These are phyloP conservation scores for Rhizopogon sp. DNA, from an alignment of 768 basidiomycete genomes.

Conservation along the genomic window DNA sequence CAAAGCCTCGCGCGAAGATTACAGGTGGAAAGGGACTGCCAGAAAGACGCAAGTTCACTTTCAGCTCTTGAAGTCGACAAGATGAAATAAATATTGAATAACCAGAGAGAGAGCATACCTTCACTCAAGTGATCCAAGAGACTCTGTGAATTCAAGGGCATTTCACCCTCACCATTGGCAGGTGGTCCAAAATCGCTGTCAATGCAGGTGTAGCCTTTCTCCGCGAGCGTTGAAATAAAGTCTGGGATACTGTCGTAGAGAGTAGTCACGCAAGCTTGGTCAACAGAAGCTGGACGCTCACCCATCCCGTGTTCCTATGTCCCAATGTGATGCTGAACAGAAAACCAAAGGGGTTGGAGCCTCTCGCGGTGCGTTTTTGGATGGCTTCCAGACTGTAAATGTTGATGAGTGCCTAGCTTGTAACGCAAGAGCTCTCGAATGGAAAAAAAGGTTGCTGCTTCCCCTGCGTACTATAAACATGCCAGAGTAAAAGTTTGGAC, in stretches of 20 bases:
- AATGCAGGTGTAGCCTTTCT: slow-evolving; percentile 46
- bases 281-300: slow-evolving; percentile 13
- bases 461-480: neutral
- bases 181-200: slow-evolving; percentile 35
- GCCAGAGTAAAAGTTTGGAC: too few species aligned
- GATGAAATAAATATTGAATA: neutral
- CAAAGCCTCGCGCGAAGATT: slow-evolving; percentile 43
- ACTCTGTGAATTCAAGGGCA: slow-evolving; percentile 6
- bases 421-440: neutral
- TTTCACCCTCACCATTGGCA: neutral
- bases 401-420: slow-evolving; percentile 18
- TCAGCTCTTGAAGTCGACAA: slow-evolving; percentile 30
- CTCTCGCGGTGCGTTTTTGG: slow-evolving; percentile 37
- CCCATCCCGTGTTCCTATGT: slow-evolving; percentile 33
- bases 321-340: slow-evolving; percentile 44
- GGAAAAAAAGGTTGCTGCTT: too few species aligned
- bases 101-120: neutral
- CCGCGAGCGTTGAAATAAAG: slow-evolving; percentile 36
- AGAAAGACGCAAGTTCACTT: slow-evolving; percentile 35
- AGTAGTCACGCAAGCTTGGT: neutral
- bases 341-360: slow-evolving; percentile 51
- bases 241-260: slow-evolving; percentile 25
- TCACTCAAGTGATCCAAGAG: slow-evolving; percentile 36
- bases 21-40: slow-evolving; percentile 54
- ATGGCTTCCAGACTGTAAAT: slow-evolving; percentile 33